Percentiles rank a stretch among this genome's conserved stretches.
These are phyloP conservation scores for Ophiostoma piceae DNA, from an alignment of 2,329 filamentous ascomycete genomes.

Conservation along the genomic window DNA sequence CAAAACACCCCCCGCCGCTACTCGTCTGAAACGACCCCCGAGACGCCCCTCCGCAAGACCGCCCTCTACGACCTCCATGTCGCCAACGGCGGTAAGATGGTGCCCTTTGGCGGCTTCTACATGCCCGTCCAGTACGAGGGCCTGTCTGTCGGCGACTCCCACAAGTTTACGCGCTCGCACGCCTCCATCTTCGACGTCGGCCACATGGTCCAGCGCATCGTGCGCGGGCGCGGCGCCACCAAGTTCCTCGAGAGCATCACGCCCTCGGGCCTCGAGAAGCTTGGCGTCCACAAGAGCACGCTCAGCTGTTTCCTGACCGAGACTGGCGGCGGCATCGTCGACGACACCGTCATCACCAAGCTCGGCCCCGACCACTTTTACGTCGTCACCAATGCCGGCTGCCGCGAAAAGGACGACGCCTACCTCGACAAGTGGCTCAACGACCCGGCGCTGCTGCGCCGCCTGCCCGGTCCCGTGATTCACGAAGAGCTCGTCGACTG, in stretches of 20 bases:
- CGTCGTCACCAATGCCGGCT: conserved; percentile 91
- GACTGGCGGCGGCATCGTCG: conserved; percentile 78
- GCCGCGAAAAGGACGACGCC: conserved; percentile 77
- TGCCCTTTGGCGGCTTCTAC: conserved; percentile 86
- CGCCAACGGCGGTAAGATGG: conserved; percentile 80
- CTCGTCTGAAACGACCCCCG: background rate
- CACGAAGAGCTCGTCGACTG: conserved; percentile 57
- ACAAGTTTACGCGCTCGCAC: conserved; percentile 81
- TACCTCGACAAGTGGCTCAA: conserved; percentile 70
- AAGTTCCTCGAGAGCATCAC: conserved; percentile 80
- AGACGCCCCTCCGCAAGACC: conserved; percentile 31
- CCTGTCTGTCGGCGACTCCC: conserved; percentile 73
- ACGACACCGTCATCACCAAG: conserved; percentile 86
- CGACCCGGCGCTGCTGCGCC: conserved; percentile 38
- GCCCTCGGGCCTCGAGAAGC: conserved; percentile 62
- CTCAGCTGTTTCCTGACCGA: conserved; percentile 75
- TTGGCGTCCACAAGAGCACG: conserved; percentile 65
- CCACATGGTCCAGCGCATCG: conserved; percentile 91
- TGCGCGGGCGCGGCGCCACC: conserved; percentile 73
- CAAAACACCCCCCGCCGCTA: background rate
- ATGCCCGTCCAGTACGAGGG: conserved; percentile 90
- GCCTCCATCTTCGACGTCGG: conserved; percentile 92
- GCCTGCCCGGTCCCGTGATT: conserved; percentile 28
- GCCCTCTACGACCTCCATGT: conserved; percentile 42
- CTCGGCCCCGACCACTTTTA: conserved; percentile 74